Evolutionary conservation across 768 basidiomycete species (phyloP), one percentile per base, ranked within the genome.

Genomic region (Mycena filopes): DNA sequence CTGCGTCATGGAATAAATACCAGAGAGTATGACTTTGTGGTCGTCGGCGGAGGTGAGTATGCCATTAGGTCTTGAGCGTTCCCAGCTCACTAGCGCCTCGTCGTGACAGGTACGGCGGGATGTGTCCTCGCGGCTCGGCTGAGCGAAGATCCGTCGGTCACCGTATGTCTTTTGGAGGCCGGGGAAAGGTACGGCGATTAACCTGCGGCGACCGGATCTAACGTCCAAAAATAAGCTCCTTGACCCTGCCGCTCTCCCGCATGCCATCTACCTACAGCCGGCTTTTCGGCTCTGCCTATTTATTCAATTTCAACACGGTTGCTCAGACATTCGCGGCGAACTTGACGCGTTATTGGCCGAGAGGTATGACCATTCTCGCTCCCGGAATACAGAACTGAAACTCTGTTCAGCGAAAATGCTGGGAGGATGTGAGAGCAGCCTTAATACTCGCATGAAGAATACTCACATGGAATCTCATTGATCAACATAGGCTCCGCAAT

Each of bases 51-150:
- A 71, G 87, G 86, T 83, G 67, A 5, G 63, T 33, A 26, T 16
- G 18, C 49, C 21, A 20, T 4, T 50, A n/a, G n/a, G n/a, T 40
- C n/a, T 55, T 25, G 26, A 26, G 10, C 16, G 21, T 1, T 66
- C 69, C 8, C 36, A 23, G 55, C 21, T 42, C 58, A 25, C 20
- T 33, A 31, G 38, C 4, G 55, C 67, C 21, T n/a, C n/a, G n/a
- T n/a, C n/a, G n/a, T n/a, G n/a, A n/a, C 51, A 85, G 87, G 88
- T 25, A 88, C 87, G 18, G 78, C 86, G 3, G 89, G 89, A 11
- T 89, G 87, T 64, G 86, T 81, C 0, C 77, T 89, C 21, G 88
- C 88, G 3, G 79, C 87, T 6, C 81, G 89, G 10, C 76, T 89
- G 4, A 84, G 83, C 16, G 89, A 90, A 70, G 77, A 87, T 58